These are phyloP conservation scores for Marchantia paleacea DNA, from an alignment of 225 moss, liverwort and hornwort species.

Conservation along the genomic window DNA sequence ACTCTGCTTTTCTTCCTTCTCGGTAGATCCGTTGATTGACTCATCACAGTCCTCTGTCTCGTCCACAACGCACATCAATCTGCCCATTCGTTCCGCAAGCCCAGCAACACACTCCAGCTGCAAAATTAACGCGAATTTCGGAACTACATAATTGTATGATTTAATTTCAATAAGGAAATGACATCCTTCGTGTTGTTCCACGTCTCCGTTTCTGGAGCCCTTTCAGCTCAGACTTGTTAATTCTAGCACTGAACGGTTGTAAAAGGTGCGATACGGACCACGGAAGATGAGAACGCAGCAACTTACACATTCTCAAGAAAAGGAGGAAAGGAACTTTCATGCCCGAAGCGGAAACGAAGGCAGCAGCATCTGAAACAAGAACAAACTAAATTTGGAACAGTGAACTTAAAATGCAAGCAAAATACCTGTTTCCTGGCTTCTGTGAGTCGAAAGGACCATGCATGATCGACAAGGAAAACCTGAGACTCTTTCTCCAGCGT, in stretches of 20 bases:
- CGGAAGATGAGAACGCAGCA: neutral
- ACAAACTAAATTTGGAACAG: too few relatives aligned
- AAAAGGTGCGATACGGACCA: neutral
- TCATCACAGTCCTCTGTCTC: slow-evolving; percentile 26
- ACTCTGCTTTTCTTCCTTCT: slow-evolving; percentile 27
- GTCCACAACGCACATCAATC: slow-evolving; percentile 74
- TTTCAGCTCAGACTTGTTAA: neutral
- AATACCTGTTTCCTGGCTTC: slow-evolving; percentile 82
- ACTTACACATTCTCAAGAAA: too few relatives aligned
- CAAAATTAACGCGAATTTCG: neutral
- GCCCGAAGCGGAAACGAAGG: neutral
- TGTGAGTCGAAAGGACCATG: slow-evolving; percentile 89
- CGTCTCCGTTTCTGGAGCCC: too few relatives aligned
- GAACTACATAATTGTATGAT: neutral
- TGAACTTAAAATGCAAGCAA: neutral
- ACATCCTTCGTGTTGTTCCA: too few relatives aligned
- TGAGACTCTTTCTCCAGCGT: slow-evolving; percentile 51
- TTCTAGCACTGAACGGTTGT: neutral
- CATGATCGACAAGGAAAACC: slow-evolving; percentile 88
- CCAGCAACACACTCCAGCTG: slow-evolving; percentile 76
- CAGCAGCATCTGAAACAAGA: neutral
- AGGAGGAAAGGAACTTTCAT: too few relatives aligned
- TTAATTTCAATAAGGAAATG: too few relatives aligned
- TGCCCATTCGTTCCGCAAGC: slow-evolving; percentile 74
- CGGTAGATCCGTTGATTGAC: slow-evolving; percentile 24